A percentile compares a stretch with the other conserved stretches of the same genome.
Conservation (phyloP, 192 early-diverging fungal genomes). For the Backusella macrospora region DNA sequence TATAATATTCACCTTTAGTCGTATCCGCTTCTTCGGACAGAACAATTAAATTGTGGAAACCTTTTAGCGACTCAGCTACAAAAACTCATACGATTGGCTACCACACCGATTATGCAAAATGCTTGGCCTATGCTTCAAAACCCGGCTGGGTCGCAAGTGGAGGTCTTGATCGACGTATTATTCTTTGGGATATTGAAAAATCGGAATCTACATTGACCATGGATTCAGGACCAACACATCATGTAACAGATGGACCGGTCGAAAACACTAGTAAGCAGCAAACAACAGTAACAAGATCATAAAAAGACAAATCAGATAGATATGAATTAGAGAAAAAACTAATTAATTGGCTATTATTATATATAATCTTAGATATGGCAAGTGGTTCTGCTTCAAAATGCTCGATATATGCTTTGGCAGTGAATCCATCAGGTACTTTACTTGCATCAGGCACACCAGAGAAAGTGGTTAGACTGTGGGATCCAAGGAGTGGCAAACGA, state of each 20-base stretch:
- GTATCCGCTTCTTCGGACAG: conserved; percentile 89
- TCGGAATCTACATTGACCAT: conserved; percentile 25
- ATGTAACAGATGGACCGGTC: neutral
- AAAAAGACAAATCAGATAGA: too few relatives aligned
- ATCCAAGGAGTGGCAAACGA: conserved; percentile 71
- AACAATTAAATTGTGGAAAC: conserved; percentile 77
- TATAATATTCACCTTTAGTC: conserved; percentile 47
- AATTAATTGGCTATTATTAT: neutral
- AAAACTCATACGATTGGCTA: conserved; percentile 67
- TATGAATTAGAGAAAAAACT: neutral
- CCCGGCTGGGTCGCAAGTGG: conserved; percentile 84
- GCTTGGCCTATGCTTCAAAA: conserved; percentile 74
- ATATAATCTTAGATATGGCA: neutral
- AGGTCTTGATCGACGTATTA: conserved; percentile 86
- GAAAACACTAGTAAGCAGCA: neutral
- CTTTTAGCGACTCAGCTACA: conserved; percentile 56
- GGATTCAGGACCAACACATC: conserved; percentile 6
- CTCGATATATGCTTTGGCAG: conserved; percentile 88
- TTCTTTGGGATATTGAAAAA: conserved; percentile 88
- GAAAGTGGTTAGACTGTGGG: conserved; percentile 90
- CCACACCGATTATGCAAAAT: conserved; percentile 92
- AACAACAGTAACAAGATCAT: neutral
- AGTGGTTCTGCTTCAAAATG: conserved; percentile 39
- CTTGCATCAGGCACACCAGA: conserved; percentile 93
- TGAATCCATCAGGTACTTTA: conserved; percentile 76